Conservation (phyloP, 257 asterid genomes). For the Salvia rosmarinus region DNA sequence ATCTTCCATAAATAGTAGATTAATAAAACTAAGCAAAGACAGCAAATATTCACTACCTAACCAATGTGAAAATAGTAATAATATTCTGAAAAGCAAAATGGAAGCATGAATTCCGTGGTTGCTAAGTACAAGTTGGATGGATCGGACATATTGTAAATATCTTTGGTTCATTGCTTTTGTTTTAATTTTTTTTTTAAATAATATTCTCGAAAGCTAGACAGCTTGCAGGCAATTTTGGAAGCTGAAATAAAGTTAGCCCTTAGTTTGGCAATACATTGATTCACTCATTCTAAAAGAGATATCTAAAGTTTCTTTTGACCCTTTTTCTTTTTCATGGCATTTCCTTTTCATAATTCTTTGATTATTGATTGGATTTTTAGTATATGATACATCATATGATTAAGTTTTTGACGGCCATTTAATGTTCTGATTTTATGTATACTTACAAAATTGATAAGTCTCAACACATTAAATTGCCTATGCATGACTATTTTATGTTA, state of each 20-base stretch:
- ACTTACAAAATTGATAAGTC: too few relatives aligned
- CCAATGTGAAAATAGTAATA: neutral
- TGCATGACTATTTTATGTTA: too few relatives aligned
- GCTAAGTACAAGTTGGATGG: constrained; percentile 50
- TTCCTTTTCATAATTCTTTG: neutral
- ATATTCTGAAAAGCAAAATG: constrained; percentile 27
- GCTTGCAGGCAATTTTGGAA: constrained; percentile 68
- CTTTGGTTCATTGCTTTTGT: neutral
- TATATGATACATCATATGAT: too few relatives aligned
- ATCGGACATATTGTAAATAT: neutral
- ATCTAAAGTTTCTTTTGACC: constrained; percentile 39
- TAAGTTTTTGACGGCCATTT: too few relatives aligned
- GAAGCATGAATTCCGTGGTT: constrained; percentile 53
- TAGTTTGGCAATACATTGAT: constrained; percentile 33
- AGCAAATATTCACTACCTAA: constrained; percentile 42
- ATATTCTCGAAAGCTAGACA: constrained; percentile 73
- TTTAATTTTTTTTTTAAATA: constrained; percentile 29
- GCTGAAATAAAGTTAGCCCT: constrained; percentile 22
- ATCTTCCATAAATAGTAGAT: constrained; percentile 13
- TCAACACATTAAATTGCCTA: too few relatives aligned
- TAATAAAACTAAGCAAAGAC: constrained; percentile 39
- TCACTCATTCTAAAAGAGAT: constrained; percentile 39
- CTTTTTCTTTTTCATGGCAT: constrained; percentile 7
- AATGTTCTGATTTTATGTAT: too few relatives aligned
- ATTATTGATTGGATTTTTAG: constrained; percentile 14